Evolutionary conservation across 257 asterid species (phyloP).

Genomic region (Nicotiana paniculata): DNA sequence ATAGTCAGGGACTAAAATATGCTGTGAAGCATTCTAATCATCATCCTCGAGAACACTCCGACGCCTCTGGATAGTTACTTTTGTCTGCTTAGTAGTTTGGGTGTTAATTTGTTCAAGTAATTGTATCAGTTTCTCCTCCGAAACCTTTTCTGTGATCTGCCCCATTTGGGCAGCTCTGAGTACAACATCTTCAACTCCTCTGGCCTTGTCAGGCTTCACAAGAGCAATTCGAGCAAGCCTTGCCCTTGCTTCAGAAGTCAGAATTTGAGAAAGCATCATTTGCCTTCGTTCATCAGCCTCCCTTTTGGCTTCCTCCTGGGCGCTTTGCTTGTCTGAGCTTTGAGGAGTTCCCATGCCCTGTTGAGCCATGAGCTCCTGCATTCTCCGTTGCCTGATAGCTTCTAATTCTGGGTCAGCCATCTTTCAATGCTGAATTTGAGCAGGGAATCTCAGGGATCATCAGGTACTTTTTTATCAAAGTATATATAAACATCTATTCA

Average conservation of each 20-base stretch:
- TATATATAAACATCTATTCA: no score
- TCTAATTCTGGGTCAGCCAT: constrained; percentile 98
- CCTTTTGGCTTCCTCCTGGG: constrained; percentile 95
- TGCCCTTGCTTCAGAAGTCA: constrained; percentile 80
- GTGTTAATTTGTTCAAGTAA: constrained; percentile 95
- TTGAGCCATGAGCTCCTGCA: constrained; percentile 98
- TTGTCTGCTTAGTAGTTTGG: constrained; percentile 82
- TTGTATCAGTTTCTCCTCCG: constrained; percentile 85
- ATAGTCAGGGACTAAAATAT: not conserved
- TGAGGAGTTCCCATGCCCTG: constrained; percentile 59
- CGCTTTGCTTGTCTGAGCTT: constrained; percentile 70
- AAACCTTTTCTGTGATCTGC: constrained; percentile 86
- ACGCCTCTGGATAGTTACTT: constrained; percentile 91
- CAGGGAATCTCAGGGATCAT: no score
- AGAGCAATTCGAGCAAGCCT: constrained; percentile 95
- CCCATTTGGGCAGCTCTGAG: constrained; percentile 84
- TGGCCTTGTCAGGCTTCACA: constrained; percentile 95
- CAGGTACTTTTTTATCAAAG: no score
- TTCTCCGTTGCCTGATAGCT: constrained; percentile 94
- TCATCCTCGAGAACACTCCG: constrained; percentile 73
- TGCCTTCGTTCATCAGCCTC: constrained; percentile 94
- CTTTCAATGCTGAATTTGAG: no score
- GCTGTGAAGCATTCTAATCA: constrained; percentile 35
- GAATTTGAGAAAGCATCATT: constrained; percentile 68
- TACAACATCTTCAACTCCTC: constrained; percentile 93